A percentile compares a stretch with the other conserved stretches of the same genome.
Evolutionary conservation across 371 early-diverging fungal genomes (phyloP).

Genomic region (Mucor sp.): DNA sequence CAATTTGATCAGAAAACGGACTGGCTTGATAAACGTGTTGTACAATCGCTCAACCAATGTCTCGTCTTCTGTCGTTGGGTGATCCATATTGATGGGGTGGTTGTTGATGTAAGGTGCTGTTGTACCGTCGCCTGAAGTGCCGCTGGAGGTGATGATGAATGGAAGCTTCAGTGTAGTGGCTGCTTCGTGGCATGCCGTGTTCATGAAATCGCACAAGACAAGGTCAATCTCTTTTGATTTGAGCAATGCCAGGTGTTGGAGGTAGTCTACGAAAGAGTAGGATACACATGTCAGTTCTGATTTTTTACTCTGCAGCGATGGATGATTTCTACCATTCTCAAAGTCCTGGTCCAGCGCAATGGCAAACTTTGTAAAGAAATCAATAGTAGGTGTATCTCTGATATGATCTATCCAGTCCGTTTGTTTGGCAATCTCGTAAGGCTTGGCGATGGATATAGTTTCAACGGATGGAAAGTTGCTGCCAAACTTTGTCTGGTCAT

Average conservation of each 20-base stretch:
- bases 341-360: neutral
- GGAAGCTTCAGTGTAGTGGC: neutral
- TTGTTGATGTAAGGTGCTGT: conserved; percentile 30
- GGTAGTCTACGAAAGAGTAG: neutral
- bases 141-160: conserved; percentile 10
- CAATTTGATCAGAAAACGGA: conserved; percentile 6
- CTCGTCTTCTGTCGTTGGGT: conserved; percentile 18
- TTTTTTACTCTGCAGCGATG: no score
- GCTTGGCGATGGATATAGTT: neutral
- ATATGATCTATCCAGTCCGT: neutral
- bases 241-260: neutral
- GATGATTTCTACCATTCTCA: neutral
- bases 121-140: neutral
- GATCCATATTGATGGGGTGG: neutral
- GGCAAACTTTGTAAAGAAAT: neutral
- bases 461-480: conserved; percentile 18
- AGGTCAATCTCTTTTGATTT: conserved; percentile 13
- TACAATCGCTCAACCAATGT: conserved; percentile 18
- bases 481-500: conserved; percentile 18
- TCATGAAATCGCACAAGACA: conserved; percentile 16
- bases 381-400: neutral
- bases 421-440: neutral
- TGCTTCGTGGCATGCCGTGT: conserved; percentile 14
- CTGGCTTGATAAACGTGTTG: conserved; percentile 1
- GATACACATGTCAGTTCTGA: neutral